Base-by-base conservation (phyloP, 352 stramenopile species). In the Phytophthora megakarya region DNA sequence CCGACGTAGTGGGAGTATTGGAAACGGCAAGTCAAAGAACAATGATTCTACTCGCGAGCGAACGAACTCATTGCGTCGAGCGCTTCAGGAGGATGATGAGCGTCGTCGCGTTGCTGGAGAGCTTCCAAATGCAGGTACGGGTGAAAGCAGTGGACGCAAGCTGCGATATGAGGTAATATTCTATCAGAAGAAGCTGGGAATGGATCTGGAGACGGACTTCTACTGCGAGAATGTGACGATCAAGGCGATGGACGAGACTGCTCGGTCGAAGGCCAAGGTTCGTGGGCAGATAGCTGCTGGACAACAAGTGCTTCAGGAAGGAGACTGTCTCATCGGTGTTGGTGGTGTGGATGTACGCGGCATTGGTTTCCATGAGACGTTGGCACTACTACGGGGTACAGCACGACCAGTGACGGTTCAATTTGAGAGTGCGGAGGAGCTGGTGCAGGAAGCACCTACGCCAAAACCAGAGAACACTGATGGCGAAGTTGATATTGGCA, bases 131-230 rank as follows among this genome's bases (percentile, higher is more conserved):
- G 48, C 43, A 23, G 40, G 18, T 40, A 32, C 53, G 32, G 62
- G 57, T 1, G 64, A 78, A 45, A 70, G 46, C 21, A 73, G 66
- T 26, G 66, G 70, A 16, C 70, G 74, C 25, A 92, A 92, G 32
- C 65, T 94, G 39, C 48, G 90, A 35, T 96, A 96, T 58, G 81
- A 94, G 33, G 85, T 90, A 11, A 78, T 81, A 0, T 96, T 96
- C 55, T 78, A 83, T 60, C 75, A 94, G 42, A 93, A 93, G 55
- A 89, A 86, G 59, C 59, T 96, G 7, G 88, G 88, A 1, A 66
- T 96, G 60, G 85, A 96, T 72, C 56, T 96, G 46, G 88, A 96
- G 63, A 95, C 88, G 4, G 88, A 96, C 39, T 96, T 96, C 42
- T 96, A 96, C 67, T 91, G 85, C 53, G 81, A 95, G 52, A 93